Evolutionary conservation across 306 rosid species (phyloP), one percentile per base, ranked within the genome.

Genomic region (Alnus glutinosa): DNA sequence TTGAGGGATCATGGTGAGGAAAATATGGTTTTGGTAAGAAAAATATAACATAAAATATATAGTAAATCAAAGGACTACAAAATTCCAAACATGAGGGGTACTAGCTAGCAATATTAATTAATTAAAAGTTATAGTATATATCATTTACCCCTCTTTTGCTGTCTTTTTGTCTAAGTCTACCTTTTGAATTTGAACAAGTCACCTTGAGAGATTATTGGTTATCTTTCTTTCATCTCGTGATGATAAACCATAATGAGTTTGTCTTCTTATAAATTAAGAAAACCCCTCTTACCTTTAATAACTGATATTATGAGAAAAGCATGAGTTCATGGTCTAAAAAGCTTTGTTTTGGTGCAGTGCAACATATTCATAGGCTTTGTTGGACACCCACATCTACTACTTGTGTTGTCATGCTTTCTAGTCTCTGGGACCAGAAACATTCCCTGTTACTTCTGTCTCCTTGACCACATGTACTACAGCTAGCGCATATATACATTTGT

Each of bases 361-460:
- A 90, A 85, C 90, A 89, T 86, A 81, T 83, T 87, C 74, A 91
- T 87, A 90, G 80, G 88, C 59, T 75, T 69, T 85, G 89, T 80
- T 86, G 89, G 87, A 76, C 51, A 42, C 70, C 83, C 89, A 74
- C 76, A 77, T 68, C 44, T 86, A 78, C 82, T 67, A 70, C 77
- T 75, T 58, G 82, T 83, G 78, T 62, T 49, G 83, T 83, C 90
- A 76, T 52, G 64, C 58, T 80, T 80, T 82, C 55, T 48, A 77
- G 71, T 61, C 61, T 23, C 66, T 76, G 90, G 85, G 88, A 92
- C 88, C 91, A 78, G 88, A 86, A 87, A 92, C 94, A 90, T 86
- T 85, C 90, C 80, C 91, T 88, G 91, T 86, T 18, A 3, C 85
- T 55, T 69, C 37, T 90, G 93, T 92, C 96, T 83, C 95, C 88